Base-by-base conservation (phyloP, 352 stramenopile species). In the Globisporangium echinulatum region DNA sequence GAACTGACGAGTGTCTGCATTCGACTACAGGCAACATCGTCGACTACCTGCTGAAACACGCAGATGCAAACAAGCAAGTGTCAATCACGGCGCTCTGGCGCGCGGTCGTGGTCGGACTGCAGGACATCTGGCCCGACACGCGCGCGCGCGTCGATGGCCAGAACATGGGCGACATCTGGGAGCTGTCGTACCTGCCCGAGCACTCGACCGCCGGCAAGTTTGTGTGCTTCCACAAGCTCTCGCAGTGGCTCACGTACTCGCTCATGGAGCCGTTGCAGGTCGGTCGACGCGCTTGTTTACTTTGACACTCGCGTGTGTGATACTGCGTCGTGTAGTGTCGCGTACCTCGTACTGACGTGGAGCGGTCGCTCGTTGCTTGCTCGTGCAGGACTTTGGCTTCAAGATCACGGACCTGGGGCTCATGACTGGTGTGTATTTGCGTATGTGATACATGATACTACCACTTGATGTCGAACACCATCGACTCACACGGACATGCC, bases 181-280 rank as follows among this genome's bases (percentile, higher is more conserved):
- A 83, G 51, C 70, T 94, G 44, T 75, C 74, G 82, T 85, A 84
- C 52, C 68, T 90, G 25, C 63, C 69, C 5, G 67, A 75, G 52
- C 55, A 86, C 44, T 63, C 74, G 13, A 77, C 79, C 36, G 68
- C 68, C 1, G 74, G 70, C 15, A 86, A 84, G 43, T 82, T 87
- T 46, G 83, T 96, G 39, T 88, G 82, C 61, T 96, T 96, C 63
- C 86, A 96, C 72, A 96, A 96, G 70, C 74, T 96, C 6, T 92
- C 84, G 8, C 86, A 96, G 69, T 96, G 86, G 86, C 64, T 94
- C 52, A 94, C 86, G 17, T 96, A 94, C 68, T 94, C 84, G 10
- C 65, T 96, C 15, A 92, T 96, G 77, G 86, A 96, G 61, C 86
- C 86, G 0, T 67, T 94, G 36, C 75, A 90, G 54, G 69, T 77